A percentile compares a stretch with the other conserved stretches of the same genome.
Evolutionary conservation across 2,329 filamentous ascomycete species (phyloP).

Genomic region (Colletotrichum sp.): DNA sequence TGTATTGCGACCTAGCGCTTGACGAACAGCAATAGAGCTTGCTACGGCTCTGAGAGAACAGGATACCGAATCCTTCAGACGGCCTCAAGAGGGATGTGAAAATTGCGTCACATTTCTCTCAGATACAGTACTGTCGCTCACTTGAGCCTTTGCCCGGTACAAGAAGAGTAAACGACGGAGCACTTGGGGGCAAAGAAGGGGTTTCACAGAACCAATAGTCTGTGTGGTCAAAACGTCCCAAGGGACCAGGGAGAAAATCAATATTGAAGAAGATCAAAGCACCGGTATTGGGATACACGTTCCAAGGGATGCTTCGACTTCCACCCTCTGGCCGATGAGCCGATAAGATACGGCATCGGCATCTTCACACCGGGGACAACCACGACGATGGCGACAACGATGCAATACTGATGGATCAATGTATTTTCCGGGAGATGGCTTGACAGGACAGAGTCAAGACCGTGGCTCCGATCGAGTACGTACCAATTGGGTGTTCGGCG

Average conservation of each 20-base stretch:
- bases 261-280: neutral
- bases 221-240: neutral
- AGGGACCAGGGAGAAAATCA: slow-evolving; percentile 12
- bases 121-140: neutral
- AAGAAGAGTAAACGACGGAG: too few species aligned
- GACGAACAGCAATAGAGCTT: neutral
- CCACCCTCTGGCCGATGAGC: neutral
- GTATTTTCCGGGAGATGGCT: neutral
- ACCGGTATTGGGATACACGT: neutral
- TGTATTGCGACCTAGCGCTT: slow-evolving; percentile 16
- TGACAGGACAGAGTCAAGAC: neutral
- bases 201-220: slow-evolving; percentile 7
- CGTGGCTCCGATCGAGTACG: neutral
- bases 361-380: neutral
- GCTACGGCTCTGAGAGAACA: neutral
- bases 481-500: neutral
- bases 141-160: neutral
- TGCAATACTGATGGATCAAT: neutral
- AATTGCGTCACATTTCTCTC: neutral
- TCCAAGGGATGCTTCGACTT: neutral
- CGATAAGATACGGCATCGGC: neutral
- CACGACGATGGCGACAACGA: neutral
- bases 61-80: neutral
- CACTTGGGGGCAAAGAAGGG: neutral
- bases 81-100: neutral